Evolutionary conservation across 2,329 filamentous ascomycete species (phyloP).

Genomic region (Ophiostoma quercus): DNA sequence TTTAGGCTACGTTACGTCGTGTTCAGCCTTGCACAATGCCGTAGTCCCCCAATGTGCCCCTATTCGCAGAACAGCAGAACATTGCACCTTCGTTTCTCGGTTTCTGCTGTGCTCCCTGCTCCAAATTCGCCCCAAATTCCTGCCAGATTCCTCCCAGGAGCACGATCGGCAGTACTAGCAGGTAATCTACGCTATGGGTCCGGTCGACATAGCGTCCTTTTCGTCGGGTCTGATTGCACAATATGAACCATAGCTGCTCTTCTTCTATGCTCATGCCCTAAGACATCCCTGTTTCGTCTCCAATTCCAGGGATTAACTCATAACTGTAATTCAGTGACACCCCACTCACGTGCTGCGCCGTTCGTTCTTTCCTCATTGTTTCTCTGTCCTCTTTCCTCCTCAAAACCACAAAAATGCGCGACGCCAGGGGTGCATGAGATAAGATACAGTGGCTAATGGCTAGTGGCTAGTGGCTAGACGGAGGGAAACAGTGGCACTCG

Average conservation of each 20-base stretch:
- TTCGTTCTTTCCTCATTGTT: constrained; percentile 15
- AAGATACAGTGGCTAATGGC: neutral
- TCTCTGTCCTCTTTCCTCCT: neutral
- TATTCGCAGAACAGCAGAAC: neutral
- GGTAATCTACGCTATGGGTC: constrained; percentile 10
- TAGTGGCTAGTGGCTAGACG: neutral
- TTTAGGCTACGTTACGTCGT: neutral
- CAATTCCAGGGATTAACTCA: neutral
- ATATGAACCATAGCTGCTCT: neutral
- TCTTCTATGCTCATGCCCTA: neutral
- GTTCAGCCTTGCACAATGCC: neutral
- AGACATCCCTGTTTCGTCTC: neutral
- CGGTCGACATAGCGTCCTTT: neutral
- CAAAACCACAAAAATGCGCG: neutral
- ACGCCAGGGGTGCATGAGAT: constrained; percentile 13
- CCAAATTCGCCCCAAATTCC: too few relatives aligned
- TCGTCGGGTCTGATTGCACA: neutral
- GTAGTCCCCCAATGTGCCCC: neutral
- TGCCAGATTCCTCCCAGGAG: neutral
- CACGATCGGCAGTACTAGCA: constrained; percentile 8
- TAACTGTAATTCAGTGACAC: neutral
- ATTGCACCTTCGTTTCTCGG: neutral
- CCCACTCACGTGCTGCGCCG: constrained; percentile 9
- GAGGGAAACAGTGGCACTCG: neutral
- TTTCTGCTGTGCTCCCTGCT: too few relatives aligned